phyloP scores from a whole-genome alignment of 129 eudicot genomes.

The Oenanthe sinensis region DNA sequence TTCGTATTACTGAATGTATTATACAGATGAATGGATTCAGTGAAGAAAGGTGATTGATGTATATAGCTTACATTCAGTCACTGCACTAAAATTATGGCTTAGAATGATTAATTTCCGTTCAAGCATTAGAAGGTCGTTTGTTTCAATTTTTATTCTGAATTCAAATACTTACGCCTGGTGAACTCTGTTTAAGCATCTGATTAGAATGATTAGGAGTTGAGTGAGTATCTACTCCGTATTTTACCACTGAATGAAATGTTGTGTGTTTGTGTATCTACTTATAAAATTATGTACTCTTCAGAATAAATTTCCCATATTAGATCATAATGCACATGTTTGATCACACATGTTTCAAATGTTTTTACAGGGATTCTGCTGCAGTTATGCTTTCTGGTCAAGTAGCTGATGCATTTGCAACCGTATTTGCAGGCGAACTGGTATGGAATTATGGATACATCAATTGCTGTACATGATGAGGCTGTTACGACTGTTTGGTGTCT shows the following conservation, averaged over 20 bases:
- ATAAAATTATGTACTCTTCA: neutral
- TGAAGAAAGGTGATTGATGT: neutral
- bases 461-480: neutral
- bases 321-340: neutral
- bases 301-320: neutral
- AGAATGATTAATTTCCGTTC: neutral
- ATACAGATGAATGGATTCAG: neutral
- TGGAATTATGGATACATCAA: neutral
- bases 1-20: neutral
- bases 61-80: neutral
- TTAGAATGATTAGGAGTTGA: neutral
- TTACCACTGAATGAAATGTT: neutral
- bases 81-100: neutral
- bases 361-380: conserved; percentile 63
- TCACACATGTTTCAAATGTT: neutral
- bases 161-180: neutral
- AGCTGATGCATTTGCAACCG: conserved; percentile 84
- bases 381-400: conserved; percentile 94
- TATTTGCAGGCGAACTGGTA: conserved; percentile 92
- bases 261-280: neutral
- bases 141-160: neutral
- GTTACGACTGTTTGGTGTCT: neutral
- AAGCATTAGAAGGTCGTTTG: neutral
- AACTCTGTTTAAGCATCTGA: neutral
- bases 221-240: neutral